Evolutionary conservation across 805 yeast species (phyloP).

Genomic region (Kodamaea leandrae): DNA sequence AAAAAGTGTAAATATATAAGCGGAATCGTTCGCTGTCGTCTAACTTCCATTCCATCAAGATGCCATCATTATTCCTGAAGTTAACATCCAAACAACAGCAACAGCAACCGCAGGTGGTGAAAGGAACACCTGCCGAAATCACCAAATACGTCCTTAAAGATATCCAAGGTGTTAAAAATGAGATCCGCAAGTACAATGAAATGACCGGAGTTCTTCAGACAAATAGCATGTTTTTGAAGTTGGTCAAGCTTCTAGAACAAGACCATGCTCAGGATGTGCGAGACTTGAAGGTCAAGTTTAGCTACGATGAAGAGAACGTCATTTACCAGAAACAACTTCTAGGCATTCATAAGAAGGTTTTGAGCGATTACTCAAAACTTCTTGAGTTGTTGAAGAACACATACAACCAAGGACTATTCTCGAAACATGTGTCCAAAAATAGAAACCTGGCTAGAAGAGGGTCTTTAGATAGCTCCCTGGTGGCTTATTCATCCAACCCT

Average conservation of each 20-base stretch:
- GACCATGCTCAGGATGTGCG: slow-evolving; percentile 19
- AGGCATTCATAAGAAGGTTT: slow-evolving; percentile 17
- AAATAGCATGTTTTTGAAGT: slow-evolving; percentile 21
- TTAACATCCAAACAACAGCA: not conserved
- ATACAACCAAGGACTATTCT: slow-evolving; percentile 24
- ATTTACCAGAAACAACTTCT: slow-evolving; percentile 18
- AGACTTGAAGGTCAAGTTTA: slow-evolving; percentile 13
- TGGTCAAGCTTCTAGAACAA: slow-evolving; percentile 20
- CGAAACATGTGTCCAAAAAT: slow-evolving; percentile 13
- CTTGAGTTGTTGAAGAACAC: slow-evolving; percentile 22
- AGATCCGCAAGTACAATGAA: slow-evolving; percentile 23
- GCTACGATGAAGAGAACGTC: slow-evolving; percentile 12
- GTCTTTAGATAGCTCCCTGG: not conserved
- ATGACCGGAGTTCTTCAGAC: slow-evolving; percentile 19
- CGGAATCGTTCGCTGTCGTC: no score
- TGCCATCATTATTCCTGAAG: not conserved
- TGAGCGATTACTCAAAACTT: slow-evolving; percentile 21
- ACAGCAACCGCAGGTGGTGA: slow-evolving; percentile 7
- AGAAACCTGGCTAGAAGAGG: slow-evolving; percentile 3
- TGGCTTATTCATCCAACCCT: no score
- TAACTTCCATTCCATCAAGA: not conserved
- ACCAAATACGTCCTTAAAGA: slow-evolving; percentile 23
- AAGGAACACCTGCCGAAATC: slow-evolving; percentile 18
- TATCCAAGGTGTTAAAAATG: slow-evolving; percentile 19
- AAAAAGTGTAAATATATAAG: no score